Percentiles rank a stretch among this genome's conserved stretches.
These are phyloP conservation scores for Diaporthe velutina DNA, from an alignment of 2,329 filamentous ascomycete species.

Conservation along the genomic window DNA sequence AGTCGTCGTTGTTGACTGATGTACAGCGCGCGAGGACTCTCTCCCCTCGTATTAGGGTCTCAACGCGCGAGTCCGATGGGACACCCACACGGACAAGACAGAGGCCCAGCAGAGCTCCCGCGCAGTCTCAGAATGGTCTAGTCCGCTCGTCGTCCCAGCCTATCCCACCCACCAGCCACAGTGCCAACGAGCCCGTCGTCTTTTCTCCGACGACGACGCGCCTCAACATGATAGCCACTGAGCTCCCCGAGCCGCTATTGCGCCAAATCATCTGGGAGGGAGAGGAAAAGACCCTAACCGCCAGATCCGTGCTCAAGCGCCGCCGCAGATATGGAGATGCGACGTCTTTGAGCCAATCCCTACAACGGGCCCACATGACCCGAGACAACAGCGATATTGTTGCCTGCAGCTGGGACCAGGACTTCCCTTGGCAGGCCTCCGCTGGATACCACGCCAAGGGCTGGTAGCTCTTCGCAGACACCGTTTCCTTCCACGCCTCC, in stretches of 20 bases:
- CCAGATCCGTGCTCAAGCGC: constrained; percentile 89
- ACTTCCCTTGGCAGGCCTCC: constrained; percentile 82
- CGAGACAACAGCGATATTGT: constrained; percentile 70
- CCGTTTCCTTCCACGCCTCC: neutral
- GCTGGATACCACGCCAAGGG: constrained; percentile 87
- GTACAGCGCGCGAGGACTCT: constrained; percentile 63
- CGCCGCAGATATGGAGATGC: constrained; percentile 92
- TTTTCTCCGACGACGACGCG: constrained; percentile 92
- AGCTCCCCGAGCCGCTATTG: constrained; percentile 91
- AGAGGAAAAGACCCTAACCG: constrained; percentile 91
- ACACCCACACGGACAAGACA: constrained; percentile 74
- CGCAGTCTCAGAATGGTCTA: constrained; percentile 71
- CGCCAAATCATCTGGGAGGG: constrained; percentile 95
- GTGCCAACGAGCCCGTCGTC: constrained; percentile 69
- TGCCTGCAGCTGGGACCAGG: constrained; percentile 85
- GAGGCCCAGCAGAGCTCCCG: constrained; percentile 61
- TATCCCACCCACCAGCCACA: constrained; percentile 80
- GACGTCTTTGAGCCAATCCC: constrained; percentile 86
- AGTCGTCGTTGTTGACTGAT: constrained; percentile 78
- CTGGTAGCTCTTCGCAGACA: constrained; percentile 69
- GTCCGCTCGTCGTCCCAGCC: constrained; percentile 75
- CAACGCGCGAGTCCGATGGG: constrained; percentile 72
- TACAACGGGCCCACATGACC: constrained; percentile 73
- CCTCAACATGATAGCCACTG: constrained; percentile 94
- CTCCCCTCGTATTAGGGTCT: constrained; percentile 59